Evolutionary conservation across 139 green algal species (phyloP), one percentile per base, ranked within the genome.

Genomic region (Chlamydomonas eustigma): DNA sequence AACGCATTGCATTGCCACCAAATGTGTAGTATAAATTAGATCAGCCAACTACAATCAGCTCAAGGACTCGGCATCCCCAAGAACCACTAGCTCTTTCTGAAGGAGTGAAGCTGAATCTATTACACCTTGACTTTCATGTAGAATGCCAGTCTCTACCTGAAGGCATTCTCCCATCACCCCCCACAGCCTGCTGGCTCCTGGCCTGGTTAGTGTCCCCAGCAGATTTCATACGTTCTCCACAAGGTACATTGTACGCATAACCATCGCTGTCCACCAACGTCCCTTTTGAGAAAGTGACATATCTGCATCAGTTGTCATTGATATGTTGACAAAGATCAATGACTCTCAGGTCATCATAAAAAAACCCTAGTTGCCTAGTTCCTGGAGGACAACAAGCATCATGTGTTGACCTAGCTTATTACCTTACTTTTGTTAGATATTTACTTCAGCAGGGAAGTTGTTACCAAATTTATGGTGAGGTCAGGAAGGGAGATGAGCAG

Each of bases 161-260:
- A 18, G 78, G 78, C 36, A 76, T 75, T n/a, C 52, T 64, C 1
- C 78, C 78, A 50, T 83, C 78, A 6, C 71, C 78, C 0, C 78
- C 78, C 36, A 79, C 64, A 12, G 30, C 24, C 35, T 73, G 72
- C 31, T 64, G 34, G 22, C 12, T 24, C n/a, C 12, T 8, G 25
- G 50, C 35, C 32, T 32, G 25, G 4, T 31, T 32, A 51, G 31
- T 39, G 74, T 37, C 30, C 22, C 25, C 22, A 39, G 28, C 32
- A 4, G 64, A 22, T 39, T 72, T 73, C 34, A 88, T 67, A 1
- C 83, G 71, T 8, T 84, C 73, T 0, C 83, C 83, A 64, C 83
- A 88, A 0, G 38, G 1, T 1, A 50, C 63, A 28, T 84, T 77
- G 73, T 44, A 83, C 6, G 83, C 83, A 76, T 86, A 88, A 2